Evolutionary conservation across 2,329 filamentous ascomycete species (phyloP).

Genomic region (Aureobasidium sp.): DNA sequence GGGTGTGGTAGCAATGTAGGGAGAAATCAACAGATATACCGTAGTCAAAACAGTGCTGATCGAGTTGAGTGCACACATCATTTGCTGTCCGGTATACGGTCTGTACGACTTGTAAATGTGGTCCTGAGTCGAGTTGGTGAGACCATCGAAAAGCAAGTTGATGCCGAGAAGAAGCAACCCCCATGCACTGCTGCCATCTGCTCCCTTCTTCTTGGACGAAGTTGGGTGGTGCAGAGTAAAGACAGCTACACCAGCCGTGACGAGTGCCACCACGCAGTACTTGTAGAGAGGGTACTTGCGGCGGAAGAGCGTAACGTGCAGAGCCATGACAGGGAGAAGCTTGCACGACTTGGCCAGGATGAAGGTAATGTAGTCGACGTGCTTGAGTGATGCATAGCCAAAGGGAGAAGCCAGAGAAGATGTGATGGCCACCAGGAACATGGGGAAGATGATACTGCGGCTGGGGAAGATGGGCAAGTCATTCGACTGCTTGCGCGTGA

Average conservation of each 20-base stretch:
- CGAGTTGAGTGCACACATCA: constrained; percentile 98
- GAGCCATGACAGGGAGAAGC: constrained; percentile 94
- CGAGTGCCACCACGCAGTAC: constrained; percentile 83
- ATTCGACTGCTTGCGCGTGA: constrained; percentile 40
- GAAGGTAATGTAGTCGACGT: constrained; percentile 97
- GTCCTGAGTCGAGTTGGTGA: constrained; percentile 95
- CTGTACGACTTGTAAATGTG: constrained; percentile 74
- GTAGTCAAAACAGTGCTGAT: constrained; percentile 72
- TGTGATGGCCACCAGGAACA: constrained; percentile 78
- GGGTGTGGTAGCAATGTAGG: constrained; percentile 61
- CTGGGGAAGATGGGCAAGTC: constrained; percentile 65
- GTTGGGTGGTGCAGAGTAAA: constrained; percentile 82
- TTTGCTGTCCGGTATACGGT: constrained; percentile 83
- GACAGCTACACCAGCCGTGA: constrained; percentile 85
- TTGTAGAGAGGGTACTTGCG: constrained; percentile 90
- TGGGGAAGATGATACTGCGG: constrained; percentile 61
- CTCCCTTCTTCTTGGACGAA: constrained; percentile 38
- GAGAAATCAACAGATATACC: constrained; percentile 66
- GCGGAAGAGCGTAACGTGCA: constrained; percentile 87
- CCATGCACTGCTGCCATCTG: constrained; percentile 55
- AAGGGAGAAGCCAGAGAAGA: constrained; percentile 88
- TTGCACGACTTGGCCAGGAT: constrained; percentile 98
- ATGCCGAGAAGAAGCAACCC: constrained; percentile 76
- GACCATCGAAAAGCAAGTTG: constrained; percentile 88
- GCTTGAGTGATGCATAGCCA: constrained; percentile 81